Evolutionary conservation across 345 rosid species (phyloP).

Genomic region (Mallotus nudiflorus): DNA sequence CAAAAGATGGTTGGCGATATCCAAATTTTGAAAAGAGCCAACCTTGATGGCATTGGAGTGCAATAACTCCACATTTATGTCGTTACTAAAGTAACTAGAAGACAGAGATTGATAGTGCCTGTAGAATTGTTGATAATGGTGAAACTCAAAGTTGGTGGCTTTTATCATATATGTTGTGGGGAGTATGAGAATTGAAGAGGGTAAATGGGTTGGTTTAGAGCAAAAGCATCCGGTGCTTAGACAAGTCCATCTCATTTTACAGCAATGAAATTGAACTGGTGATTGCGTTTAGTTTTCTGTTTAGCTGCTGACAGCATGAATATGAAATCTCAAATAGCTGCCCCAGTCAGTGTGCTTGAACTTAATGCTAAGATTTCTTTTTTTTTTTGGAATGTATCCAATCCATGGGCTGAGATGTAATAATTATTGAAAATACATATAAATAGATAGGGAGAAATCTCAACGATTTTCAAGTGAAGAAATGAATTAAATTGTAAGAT

Average conservation of each 20-base stretch:
- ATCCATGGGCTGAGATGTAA: too few relatives aligned
- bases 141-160: neutral
- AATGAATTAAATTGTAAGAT: too few relatives aligned
- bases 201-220: neutral
- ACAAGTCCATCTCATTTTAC: neutral
- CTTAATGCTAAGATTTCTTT: too few relatives aligned
- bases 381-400: too few relatives aligned
- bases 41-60: slow-evolving; percentile 20
- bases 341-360: too few relatives aligned
- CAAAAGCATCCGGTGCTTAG: neutral
- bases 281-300: neutral
- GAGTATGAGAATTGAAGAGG: neutral
- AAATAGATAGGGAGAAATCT: too few relatives aligned
- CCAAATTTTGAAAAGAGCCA: slow-evolving; percentile 6
- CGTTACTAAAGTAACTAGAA: neutral
- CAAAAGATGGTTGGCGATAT: slow-evolving; percentile 16
- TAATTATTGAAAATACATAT: too few relatives aligned
- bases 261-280: neutral
- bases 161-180: neutral
- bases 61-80: neutral
- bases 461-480: too few relatives aligned
- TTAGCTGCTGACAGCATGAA: neutral
- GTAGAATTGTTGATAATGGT: neutral
- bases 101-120: slow-evolving; percentile 5
- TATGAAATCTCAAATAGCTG: too few relatives aligned